Base-by-base conservation (phyloP, 2,329 filamentous ascomycete genomes). In the Ophiostoma triangulosporum region DNA sequence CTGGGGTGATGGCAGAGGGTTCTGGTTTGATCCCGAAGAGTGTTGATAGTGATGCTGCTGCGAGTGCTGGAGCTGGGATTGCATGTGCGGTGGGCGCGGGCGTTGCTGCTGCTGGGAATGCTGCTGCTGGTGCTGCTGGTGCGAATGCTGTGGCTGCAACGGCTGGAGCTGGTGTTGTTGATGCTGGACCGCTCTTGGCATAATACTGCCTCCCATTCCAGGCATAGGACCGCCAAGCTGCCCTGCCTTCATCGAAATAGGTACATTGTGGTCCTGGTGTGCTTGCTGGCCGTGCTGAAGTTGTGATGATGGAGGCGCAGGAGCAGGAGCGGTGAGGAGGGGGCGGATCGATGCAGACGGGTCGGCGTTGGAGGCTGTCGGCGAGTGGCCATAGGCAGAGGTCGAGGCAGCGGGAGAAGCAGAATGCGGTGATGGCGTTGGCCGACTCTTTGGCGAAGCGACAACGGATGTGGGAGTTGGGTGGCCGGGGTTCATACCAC, bases 401-500 rank as follows among this genome's bases (percentile, higher is more conserved):
- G 65, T 70, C 14, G 73, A 71, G 45, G 74, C 73, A 24, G 71
- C 73, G 17, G 78, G 77, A 3, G 78, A 81, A 53, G 73, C 73
- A 8, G 75, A 71, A 64, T 94, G 88, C 1, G 89, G 94, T 8
- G 86, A 82, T 4, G 88, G 86, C 2, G 88, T 94, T 14, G 87
- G 86, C 59, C 90, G 84, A 56, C 80, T 84, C 68, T 88, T 84
- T 15, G 88, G 77, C 6, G 77, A 80, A 3, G 72, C 64, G 29
- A 70, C 81, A 53, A 85, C 84, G 45, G 79, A 76, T 68, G 70
- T 59, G 9, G 62, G 58, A 1, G 58, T 60, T 6, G 58, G 58
- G 32, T 60, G 58, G 48, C 58, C 54, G 1, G 57, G 58, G 38
- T 57, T 60, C 15, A 60, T 45, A 20, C 54, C 46, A 32, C 72